phyloP scores from a whole-genome alignment of 768 basidiomycete genomes.

The Phylloporus arenicola region DNA sequence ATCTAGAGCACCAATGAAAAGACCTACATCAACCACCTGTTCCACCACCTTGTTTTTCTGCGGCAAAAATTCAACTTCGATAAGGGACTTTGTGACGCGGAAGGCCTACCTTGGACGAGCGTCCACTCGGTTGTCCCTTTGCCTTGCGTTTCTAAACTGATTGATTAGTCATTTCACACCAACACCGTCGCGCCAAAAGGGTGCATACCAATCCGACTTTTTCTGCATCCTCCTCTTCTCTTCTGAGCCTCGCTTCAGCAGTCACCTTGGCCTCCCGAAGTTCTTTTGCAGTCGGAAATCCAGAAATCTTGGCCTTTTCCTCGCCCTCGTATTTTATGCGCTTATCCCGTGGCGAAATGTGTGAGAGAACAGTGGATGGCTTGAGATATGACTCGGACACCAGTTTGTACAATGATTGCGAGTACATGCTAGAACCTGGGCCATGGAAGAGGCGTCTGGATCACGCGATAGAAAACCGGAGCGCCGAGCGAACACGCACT shows the following conservation, averaged over 20 bases:
- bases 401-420: conserved; percentile 61
- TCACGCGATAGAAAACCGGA: background rate
- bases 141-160: conserved; percentile 57
- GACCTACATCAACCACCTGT: conserved; percentile 61
- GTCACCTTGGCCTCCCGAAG: conserved; percentile 65
- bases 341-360: conserved; percentile 76
- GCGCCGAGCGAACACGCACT: conserved; percentile 35
- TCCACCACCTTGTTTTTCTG: conserved; percentile 46
- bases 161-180: conserved; percentile 13
- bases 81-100: background rate
- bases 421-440: conserved; percentile 40
- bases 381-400: conserved; percentile 72
- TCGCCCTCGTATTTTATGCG: conserved; percentile 76
- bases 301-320: conserved; percentile 65
- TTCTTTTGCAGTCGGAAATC: conserved; percentile 79
- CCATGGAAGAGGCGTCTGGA: background rate
- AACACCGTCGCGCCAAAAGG: background rate
- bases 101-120: conserved; percentile 49
- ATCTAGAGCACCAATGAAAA: background rate
- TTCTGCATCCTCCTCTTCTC: conserved; percentile 71
- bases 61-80: conserved; percentile 21
- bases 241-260: conserved; percentile 56
- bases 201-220: conserved; percentile 63
- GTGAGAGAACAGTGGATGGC: conserved; percentile 71
- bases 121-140: conserved; percentile 40